Evolutionary conservation across 441 rosid genomes (phyloP), one percentile per base, ranked within the genome.

Genomic region (Arabidopsis hybrid): DNA sequence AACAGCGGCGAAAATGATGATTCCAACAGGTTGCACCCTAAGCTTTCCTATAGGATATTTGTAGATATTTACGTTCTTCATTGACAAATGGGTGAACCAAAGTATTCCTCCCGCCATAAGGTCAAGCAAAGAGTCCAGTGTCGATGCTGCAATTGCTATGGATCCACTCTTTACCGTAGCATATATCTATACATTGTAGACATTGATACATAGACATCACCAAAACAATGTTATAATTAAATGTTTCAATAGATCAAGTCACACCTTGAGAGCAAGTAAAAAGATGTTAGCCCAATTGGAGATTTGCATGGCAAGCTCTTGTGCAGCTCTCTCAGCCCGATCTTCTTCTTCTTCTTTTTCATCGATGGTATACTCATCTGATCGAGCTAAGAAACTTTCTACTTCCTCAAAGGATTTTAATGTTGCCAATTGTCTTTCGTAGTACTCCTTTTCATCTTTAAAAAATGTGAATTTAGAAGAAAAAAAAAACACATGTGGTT

Each of bases 101-200:
- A 93, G 97, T 61, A 91, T 91, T 60, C 91, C 93, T 8, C 97
- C 98, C 2, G 98, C 96, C 93, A 93, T 83, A 39, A 93, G 88
- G 84, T 91, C 97, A 12, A 93, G 97, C 60, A 93, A 79, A 56
- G 98, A 93, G 76, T 93, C 98, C 26, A 93, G 80, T 12, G 98
- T 93, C 1, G 98, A 93, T 36, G 98, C 98, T 52, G 96, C 97
- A 75, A 93, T 86, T 18, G 98, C 98, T 75, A 91, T 70, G 8
- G 98, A 93, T 82, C 91, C 97, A 82, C 90, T 91, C 85, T 57
- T 87, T 61, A 93, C n/a, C 2, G 97, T 90, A 17, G 97, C 98
- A 81, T 83, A 93, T 16, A 88, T 76, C 96, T 94, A 83, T 66
- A 65, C 46, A 63, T 60, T 59, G 47, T 21, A 58, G 1, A 35